Evolutionary conservation across 2,329 filamentous ascomycete species (phyloP).

Genomic region (Beauveria sp.): DNA sequence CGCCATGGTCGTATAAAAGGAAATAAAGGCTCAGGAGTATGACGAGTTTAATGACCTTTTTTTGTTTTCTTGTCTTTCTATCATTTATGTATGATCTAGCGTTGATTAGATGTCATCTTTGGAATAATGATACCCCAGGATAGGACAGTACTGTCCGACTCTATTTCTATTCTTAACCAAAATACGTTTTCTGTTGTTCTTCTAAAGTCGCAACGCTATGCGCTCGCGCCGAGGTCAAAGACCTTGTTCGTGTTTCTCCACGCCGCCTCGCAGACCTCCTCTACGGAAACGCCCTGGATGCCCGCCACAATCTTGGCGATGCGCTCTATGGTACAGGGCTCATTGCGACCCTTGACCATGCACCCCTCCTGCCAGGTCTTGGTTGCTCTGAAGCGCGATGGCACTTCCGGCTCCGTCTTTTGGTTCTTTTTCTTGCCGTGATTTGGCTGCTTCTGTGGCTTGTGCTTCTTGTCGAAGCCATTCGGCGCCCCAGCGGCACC

Average conservation of each 20-base stretch:
- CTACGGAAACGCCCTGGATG: constrained; percentile 70
- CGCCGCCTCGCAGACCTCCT: constrained; percentile 78
- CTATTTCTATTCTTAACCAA: constrained; percentile 8
- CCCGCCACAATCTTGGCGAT: constrained; percentile 84
- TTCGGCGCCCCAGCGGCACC: constrained; percentile 9
- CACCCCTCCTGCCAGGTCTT: constrained; percentile 88
- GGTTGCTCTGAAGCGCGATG: constrained; percentile 68
- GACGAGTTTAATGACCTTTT: constrained; percentile 12
- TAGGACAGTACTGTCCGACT: background rate
- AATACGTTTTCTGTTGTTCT: background rate
- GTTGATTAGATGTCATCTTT: constrained; percentile 2
- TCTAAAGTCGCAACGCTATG: constrained; percentile 11
- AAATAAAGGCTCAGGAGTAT: constrained; percentile 48
- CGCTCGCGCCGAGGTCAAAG: constrained; percentile 59
- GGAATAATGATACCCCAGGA: constrained; percentile 10
- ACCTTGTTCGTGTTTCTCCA: constrained; percentile 77
- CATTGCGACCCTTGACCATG: constrained; percentile 93
- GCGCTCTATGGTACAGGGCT: constrained; percentile 77
- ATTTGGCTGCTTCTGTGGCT: constrained; percentile 21
- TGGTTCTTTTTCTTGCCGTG: constrained; percentile 36
- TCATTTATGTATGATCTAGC: background rate
- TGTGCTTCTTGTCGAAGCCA: constrained; percentile 20
- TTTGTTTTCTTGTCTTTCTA: background rate
- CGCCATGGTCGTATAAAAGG: constrained; percentile 57
- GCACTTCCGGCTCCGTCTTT: constrained; percentile 55